Percentiles rank a stretch among this genome's conserved stretches.
Conservation (phyloP, 2,329 filamentous ascomycete species). For the Pseudocercospora cruenta region DNA sequence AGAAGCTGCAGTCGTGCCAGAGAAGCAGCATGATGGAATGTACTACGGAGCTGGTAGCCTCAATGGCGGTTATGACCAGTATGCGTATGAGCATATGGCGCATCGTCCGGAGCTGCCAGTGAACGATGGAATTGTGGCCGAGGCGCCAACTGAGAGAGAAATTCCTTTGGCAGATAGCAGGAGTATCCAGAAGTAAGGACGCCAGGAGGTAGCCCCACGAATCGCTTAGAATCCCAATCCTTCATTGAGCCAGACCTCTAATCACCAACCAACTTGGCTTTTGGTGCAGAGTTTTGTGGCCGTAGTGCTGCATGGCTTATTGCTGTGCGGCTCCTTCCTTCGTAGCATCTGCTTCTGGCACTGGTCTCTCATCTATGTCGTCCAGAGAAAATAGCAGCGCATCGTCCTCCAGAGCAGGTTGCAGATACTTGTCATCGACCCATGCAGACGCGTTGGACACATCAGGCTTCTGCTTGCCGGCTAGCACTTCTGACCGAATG, state of each 20-base stretch:
- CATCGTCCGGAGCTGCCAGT: neutral
- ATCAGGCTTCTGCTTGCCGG: constrained; percentile 51
- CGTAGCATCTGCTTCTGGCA: constrained; percentile 20
- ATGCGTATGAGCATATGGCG: neutral
- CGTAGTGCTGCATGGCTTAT: neutral
- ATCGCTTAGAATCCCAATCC: too few relatives aligned
- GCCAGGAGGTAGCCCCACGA: neutral
- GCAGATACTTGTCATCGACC: constrained; percentile 77
- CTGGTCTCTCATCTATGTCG: constrained; percentile 62
- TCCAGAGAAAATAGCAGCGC: constrained; percentile 85
- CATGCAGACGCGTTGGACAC: constrained; percentile 66
- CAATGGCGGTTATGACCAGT: neutral
- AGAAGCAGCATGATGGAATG: neutral
- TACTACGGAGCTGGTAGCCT: neutral
- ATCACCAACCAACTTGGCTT: neutral
- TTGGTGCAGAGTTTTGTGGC: neutral
- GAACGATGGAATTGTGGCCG: neutral
- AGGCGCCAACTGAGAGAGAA: constrained; percentile 21
- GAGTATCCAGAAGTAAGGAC: neutral
- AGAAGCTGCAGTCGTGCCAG: neutral
- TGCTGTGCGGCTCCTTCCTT: constrained; percentile 12
- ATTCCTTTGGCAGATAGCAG: constrained; percentile 20
- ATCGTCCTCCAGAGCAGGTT: constrained; percentile 86
- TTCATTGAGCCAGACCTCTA: neutral
- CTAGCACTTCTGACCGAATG: constrained; percentile 47